Percentiles rank a stretch among this genome's conserved stretches.
These are phyloP conservation scores for Cornus kousa DNA, from an alignment of 148 eudicot genomes.

Conservation along the genomic window DNA sequence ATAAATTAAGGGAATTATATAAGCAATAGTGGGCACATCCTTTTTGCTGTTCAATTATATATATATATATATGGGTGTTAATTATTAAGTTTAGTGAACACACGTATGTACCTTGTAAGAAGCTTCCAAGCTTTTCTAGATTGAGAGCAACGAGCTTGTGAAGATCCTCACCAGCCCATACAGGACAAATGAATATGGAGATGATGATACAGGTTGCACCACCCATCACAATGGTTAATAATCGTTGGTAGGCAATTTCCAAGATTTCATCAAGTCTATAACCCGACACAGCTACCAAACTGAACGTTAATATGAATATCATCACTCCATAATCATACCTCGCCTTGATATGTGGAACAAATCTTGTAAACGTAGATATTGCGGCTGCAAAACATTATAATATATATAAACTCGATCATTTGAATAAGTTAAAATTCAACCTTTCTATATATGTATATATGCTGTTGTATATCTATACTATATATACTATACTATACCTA, in stretches of 20 bases:
- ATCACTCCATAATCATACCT: conserved; percentile 34
- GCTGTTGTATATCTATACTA: no score
- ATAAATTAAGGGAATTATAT: neutral
- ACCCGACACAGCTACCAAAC: conserved; percentile 34
- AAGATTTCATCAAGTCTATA: conserved; percentile 24
- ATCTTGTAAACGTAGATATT: conserved; percentile 22
- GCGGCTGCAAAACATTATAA: conserved; percentile 17
- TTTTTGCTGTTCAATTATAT: neutral
- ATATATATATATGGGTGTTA: no score
- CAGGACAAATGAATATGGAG: conserved; percentile 29
- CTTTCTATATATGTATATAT: neutral
- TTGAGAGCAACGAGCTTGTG: conserved; percentile 26
- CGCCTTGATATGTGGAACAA: conserved; percentile 30
- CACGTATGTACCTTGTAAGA: conserved; percentile 25
- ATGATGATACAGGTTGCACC: conserved; percentile 24
- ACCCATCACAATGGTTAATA: conserved; percentile 32
- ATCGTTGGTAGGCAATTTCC: conserved; percentile 30
- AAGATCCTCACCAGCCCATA: conserved; percentile 41
- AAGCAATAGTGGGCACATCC: neutral
- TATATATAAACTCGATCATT: neutral
- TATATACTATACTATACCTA: conserved; percentile 14
- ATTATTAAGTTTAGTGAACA: neutral
- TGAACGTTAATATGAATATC: conserved; percentile 39
- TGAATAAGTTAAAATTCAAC: neutral
- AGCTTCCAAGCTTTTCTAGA: conserved; percentile 29